Evolutionary conservation across 2,329 filamentous ascomycete genomes (phyloP), one percentile per base, ranked within the genome.

Genomic region (Stromatinia cepivora): DNA sequence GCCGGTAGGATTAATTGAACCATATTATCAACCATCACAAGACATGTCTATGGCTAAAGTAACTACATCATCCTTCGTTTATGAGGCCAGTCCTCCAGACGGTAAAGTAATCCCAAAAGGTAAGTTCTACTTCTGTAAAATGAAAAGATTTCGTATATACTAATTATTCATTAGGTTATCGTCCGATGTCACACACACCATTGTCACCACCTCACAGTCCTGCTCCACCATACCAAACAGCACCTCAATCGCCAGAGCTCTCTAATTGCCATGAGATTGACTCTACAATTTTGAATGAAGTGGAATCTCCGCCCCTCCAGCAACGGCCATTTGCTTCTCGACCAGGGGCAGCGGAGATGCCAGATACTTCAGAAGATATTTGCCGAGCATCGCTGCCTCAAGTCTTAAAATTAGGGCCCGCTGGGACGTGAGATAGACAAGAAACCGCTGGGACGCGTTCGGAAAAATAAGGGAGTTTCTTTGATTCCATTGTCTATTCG

Each of bases 151-250:
- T 52, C 31, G 25, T 13, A 8, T 4, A 39, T 57, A 9, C 48
- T 63, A 28, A 63, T 39, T 1, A 13, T 63, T 52, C 34, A 11
- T 6, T 31, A 68, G 57, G 20, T 39, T 25, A 63, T 68, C 57
- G 39, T 6, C 45, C 48, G 13, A 11, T 63, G 31, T 36, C 48
- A 15, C 36, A 63, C 22, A 45, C 34, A 42, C 22, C 10, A 5
- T 50, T 2, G 11, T 68, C 66, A 34, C 36, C 45, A 20, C 66
- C 39, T 42, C 25, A 45, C 8, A 68, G 57, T 45, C 66, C 66
- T 62, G 48, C 59, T n/a, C 66, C 57, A 34, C 66, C 66, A 10
- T 68, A 68, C 39, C 66, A 45, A 50, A 53, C 65, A 11, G 9
- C n/a, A 17, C 50, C 48, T 34, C n/a, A 45, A 15, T 68, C 66